A percentile compares a stretch with the other conserved stretches of the same genome.
Evolutionary conservation across 306 rosid species (phyloP).

Genomic region (Spatholobus suberectus): DNA sequence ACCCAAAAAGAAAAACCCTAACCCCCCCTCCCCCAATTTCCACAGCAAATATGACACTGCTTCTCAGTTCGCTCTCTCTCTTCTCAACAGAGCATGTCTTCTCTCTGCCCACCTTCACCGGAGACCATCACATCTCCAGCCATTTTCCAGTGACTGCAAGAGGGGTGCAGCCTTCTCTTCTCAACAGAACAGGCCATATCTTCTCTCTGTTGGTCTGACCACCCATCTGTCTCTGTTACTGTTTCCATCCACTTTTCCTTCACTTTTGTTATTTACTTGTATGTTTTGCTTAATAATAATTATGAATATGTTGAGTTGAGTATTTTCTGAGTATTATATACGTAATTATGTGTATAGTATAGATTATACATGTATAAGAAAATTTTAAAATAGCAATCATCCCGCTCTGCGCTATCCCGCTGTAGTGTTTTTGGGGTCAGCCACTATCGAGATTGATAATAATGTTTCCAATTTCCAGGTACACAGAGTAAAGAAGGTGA

Average conservation of each 20-base stretch:
- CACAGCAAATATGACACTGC: not conserved
- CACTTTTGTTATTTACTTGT: not conserved
- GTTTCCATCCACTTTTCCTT: not conserved
- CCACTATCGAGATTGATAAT: not conserved
- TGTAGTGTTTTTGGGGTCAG: not conserved
- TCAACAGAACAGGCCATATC: not conserved
- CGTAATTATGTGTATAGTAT: not conserved
- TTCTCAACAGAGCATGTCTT: not conserved
- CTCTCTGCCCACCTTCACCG: not conserved
- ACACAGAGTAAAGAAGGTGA: constrained; percentile 25
- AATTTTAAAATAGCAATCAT: not conserved
- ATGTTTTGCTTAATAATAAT: not conserved
- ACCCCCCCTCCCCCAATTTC: not conserved
- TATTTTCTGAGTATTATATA: not conserved
- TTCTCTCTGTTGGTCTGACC: not conserved
- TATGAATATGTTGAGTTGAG: not conserved
- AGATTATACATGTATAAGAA: not conserved
- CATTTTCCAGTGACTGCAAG: not conserved
- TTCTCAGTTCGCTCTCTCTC: not conserved
- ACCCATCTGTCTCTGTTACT: not conserved
- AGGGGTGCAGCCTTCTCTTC: not conserved
- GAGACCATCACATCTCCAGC: not conserved
- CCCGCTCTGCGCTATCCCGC: not conserved
- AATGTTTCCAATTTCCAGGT: constrained; percentile 31
- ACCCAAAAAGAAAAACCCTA: not conserved